Conservation (phyloP, 306 rosid species). For the Herpetospermum pedunculosum region DNA sequence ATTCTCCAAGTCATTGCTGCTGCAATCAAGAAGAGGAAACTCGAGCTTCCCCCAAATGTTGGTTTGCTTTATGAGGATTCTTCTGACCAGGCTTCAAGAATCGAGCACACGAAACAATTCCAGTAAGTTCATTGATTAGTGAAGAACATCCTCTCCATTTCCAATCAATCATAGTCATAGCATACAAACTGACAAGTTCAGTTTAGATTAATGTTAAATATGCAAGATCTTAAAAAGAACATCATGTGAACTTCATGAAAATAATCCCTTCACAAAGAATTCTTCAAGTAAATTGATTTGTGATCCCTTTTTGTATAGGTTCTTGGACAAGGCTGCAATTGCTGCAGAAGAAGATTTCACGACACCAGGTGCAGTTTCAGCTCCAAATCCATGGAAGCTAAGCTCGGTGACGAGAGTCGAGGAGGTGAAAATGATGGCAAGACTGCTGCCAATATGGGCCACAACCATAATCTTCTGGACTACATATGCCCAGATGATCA, state of each 20-base stretch:
- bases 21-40: conserved; percentile 44
- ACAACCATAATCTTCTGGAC: conserved; percentile 96
- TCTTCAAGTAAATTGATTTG: background rate
- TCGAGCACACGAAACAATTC: conserved; percentile 50
- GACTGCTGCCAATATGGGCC: conserved; percentile 82
- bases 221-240: background rate
- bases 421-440: conserved; percentile 86
- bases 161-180: background rate
- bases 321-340: conserved; percentile 80
- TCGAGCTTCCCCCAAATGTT: conserved; percentile 34
- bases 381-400: conserved; percentile 66
- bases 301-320: conserved; percentile 15
- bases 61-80: conserved; percentile 49
- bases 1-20: conserved; percentile 66
- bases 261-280: background rate
- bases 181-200: background rate
- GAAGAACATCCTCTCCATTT: background rate
- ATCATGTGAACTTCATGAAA: background rate
- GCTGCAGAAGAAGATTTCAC: conserved; percentile 49
- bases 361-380: conserved; percentile 15
- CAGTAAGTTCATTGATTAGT: conserved; percentile 23
- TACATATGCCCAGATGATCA: conserved; percentile 78
- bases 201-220: background rate
- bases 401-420: conserved; percentile 69
- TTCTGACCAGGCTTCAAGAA: conserved; percentile 43